Percentiles rank a stretch among this genome's conserved stretches.
Evolutionary conservation across 2,329 filamentous ascomycete genomes (phyloP).

Genomic region (Epicoccum sorghinum): DNA sequence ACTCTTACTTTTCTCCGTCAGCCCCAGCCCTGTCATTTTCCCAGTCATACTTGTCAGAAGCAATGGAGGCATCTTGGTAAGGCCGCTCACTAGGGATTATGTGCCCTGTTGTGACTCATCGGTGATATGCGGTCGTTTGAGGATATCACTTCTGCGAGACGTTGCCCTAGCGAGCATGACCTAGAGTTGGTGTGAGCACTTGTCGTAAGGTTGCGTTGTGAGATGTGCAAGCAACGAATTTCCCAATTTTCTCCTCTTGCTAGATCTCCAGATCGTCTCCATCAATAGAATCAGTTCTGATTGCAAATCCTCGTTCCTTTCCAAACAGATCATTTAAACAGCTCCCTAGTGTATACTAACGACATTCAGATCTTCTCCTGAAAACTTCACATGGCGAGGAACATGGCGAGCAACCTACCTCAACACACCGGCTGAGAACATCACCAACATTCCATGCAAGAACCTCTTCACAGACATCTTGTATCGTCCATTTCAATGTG

Average conservation of each 20-base stretch:
- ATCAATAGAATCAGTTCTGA: constrained; percentile 5
- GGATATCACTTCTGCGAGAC: no score
- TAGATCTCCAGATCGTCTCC: neutral
- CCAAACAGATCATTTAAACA: neutral
- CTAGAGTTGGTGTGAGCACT: no score
- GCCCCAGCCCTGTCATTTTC: neutral
- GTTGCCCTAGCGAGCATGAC: no score
- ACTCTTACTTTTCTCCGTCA: constrained; percentile 11
- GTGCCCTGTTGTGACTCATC: neutral
- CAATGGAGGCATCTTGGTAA: neutral
- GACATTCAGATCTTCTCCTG: constrained; percentile 49
- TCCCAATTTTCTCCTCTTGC: neutral
- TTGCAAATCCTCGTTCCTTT: neutral
- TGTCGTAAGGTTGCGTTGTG: no score
- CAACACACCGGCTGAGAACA: constrained; percentile 59
- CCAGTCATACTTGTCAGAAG: neutral
- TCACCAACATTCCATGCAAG: constrained; percentile 70
- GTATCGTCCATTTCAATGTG: constrained; percentile 89
- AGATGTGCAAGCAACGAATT: neutral
- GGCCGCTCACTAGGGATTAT: neutral
- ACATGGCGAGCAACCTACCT: constrained; percentile 85
- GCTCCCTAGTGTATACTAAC: neutral
- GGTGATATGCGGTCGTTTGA: no score
- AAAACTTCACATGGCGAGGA: constrained; percentile 71
- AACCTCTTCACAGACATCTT: constrained; percentile 88